Evolutionary conservation across 495 filamentous ascomycete species (phyloP), one percentile per base, ranked within the genome.

Genomic region (Pseudotulostoma volvatum): DNA sequence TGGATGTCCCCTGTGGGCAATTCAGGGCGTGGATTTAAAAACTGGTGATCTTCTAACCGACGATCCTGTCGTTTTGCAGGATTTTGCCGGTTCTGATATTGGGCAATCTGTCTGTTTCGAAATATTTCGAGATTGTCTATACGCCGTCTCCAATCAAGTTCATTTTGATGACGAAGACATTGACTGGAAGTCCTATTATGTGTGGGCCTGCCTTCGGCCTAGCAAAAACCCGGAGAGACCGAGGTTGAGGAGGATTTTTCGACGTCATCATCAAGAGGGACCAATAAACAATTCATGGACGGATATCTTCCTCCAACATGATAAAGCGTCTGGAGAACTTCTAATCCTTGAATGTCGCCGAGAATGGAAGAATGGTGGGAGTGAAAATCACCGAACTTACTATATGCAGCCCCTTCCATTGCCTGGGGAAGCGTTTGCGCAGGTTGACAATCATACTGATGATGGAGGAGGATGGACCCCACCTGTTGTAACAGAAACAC

Each of bases 231-330:
- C 50, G 51, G 11, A 45, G 52, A 53, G 55, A 4, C 47, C 66
- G 7, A 47, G 56, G 15, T 51, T 55, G 2, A 47, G 57, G 16
- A 52, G 55, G 5, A 64, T 77, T 32, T 87, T 75, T 72, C 63
- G 82, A 20, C 70, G 82, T 33, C 59, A 77, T 38, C 77, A 84
- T 42, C 56, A 54, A 7, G 82, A 86, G 48, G 82, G 82, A 0
- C 77, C 80, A 2, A 76, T 87, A 40, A 77, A 85, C 45, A 79
- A 87, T 48, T 67, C 76, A 13, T 87, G 80, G 79, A 77, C 73
- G 0, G 72, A 76, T 40, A 58, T 87, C 3, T 70, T 67, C 1
- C 56, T 86, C 1, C 67, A 75, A 16, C 63, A 59, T 33, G 76
- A 85, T 40, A 78, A 87, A 44, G 45, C 50, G 7, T 75, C 71